Conservation (phyloP, 371 early-diverging fungal species). For the Rhizopus delemar region DNA sequence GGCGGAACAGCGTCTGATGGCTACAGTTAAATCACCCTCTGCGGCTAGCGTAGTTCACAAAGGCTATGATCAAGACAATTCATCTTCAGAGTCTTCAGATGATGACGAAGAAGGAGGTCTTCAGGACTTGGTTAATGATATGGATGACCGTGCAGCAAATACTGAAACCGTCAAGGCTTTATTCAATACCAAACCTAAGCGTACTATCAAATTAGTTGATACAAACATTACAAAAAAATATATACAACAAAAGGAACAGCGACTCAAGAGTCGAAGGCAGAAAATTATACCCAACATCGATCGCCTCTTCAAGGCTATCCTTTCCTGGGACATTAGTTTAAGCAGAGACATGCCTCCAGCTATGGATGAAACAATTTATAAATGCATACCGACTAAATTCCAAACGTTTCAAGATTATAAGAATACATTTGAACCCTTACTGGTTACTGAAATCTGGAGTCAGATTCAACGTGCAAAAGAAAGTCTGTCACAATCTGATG, state of each 20-base stretch:
- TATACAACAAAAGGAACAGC: slow-evolving; percentile 22
- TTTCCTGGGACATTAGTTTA: slow-evolving; percentile 56
- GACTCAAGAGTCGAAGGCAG: slow-evolving; percentile 32
- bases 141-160: slow-evolving; percentile 11
- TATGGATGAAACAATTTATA: slow-evolving; percentile 24
- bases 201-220: slow-evolving; percentile 41
- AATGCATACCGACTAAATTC: slow-evolving; percentile 62
- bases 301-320: slow-evolving; percentile 47
- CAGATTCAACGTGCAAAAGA: slow-evolving; percentile 76
- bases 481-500: slow-evolving; percentile 50
- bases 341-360: slow-evolving; percentile 50
- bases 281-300: slow-evolving; percentile 54
- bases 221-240: slow-evolving; percentile 17
- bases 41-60: slow-evolving; percentile 16
- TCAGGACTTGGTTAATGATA: slow-evolving; percentile 25
- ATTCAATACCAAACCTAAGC: slow-evolving; percentile 32
- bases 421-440: slow-evolving; percentile 75
- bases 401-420: slow-evolving; percentile 64
- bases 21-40: slow-evolving; percentile 44
- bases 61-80: slow-evolving; percentile 12
- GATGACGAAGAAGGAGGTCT: slow-evolving; percentile 31
- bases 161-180: slow-evolving; percentile 36
- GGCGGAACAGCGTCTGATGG: slow-evolving; percentile 37
- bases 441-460: slow-evolving; percentile 85
- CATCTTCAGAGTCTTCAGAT: slow-evolving; percentile 26